These are phyloP conservation scores for Dictyostelium firmibasis DNA, from an alignment of 78 protist species.

Conservation along the genomic window DNA sequence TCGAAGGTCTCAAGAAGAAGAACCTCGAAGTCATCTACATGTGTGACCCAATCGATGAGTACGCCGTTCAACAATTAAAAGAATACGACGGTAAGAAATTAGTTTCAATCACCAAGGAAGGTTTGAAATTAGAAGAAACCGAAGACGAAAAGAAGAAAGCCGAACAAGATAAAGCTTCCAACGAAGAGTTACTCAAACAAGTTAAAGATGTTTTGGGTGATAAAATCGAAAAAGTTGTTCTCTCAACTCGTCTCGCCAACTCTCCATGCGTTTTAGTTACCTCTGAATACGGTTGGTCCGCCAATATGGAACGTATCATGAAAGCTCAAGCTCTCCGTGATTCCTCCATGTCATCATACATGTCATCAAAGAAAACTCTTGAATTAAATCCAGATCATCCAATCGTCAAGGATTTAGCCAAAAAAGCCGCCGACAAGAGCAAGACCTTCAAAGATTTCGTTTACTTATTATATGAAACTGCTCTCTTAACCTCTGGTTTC, in stretches of 20 bases:
- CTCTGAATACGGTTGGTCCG: constrained; percentile 99
- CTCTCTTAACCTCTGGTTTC: constrained; percentile 99
- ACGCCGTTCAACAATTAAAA: constrained; percentile 98
- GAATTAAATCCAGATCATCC: constrained; percentile 99
- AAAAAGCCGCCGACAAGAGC: constrained; percentile 87
- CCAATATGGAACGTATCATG: constrained; percentile 99
- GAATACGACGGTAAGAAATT: constrained; percentile 99
- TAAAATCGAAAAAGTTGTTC: constrained; percentile 98
- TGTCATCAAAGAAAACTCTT: constrained; percentile 97
- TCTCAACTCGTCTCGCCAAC: constrained; percentile 93
- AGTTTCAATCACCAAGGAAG: constrained; percentile 99
- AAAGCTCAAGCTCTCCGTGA: constrained; percentile 99
- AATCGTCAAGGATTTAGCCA: constrained; percentile 93
- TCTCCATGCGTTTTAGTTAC: constrained; percentile 99
- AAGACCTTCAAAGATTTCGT: constrained; percentile 97
- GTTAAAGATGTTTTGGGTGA: constrained; percentile 99
- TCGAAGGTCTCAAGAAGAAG: constrained; percentile 91
- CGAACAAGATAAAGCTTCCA: constrained; percentile 94
- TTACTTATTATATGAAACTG: constrained; percentile 97
- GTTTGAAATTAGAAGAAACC: constrained; percentile 94
- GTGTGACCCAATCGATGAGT: constrained; percentile 99
- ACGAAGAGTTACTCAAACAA: constrained; percentile 95
- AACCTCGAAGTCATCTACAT: constrained; percentile 98
- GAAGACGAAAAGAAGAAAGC: constrained; percentile 96
- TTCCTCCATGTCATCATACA: constrained; percentile 95